phyloP scores from a whole-genome alignment of 2,329 filamentous ascomycete species.

The Byssothecium circinans region DNA sequence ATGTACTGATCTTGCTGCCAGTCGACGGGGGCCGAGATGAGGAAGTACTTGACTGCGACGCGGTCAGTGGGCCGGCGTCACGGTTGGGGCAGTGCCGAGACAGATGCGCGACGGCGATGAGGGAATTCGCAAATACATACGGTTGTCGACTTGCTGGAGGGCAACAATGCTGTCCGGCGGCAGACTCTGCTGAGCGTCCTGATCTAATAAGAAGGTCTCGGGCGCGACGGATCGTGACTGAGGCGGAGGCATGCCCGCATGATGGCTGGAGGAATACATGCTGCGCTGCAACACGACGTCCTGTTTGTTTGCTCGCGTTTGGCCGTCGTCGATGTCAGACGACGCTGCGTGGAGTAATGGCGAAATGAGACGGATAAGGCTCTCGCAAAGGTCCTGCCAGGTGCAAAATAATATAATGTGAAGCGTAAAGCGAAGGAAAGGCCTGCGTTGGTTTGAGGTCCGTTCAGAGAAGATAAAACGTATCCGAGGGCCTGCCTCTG shows the following conservation, averaged over 20 bases:
- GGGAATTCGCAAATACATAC: constrained; percentile 66
- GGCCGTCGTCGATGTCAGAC: constrained; percentile 32
- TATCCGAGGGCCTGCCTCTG: constrained; percentile 44
- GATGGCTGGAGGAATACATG: constrained; percentile 59
- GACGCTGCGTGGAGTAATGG: constrained; percentile 21
- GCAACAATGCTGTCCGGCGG: constrained; percentile 97
- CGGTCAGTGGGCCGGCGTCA: constrained; percentile 32
- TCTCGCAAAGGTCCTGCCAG: constrained; percentile 42
- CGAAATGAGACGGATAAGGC: constrained; percentile 34
- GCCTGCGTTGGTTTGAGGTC: constrained; percentile 40
- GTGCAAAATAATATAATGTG: constrained; percentile 41
- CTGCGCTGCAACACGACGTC: constrained; percentile 42
- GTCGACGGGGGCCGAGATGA: constrained; percentile 97
- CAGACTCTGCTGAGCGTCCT: constrained; percentile 92
- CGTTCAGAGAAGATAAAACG: constrained; percentile 43
- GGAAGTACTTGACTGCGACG: constrained; percentile 90
- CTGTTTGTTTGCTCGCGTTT: constrained; percentile 27
- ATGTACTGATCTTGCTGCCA: constrained; percentile 98
- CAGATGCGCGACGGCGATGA: constrained; percentile 7
- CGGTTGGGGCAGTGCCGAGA: constrained; percentile 12
- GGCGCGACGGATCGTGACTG: constrained; percentile 73
- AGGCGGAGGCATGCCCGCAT: constrained; percentile 81
- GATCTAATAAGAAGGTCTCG: constrained; percentile 98
- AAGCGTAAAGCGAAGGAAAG: constrained; percentile 43
- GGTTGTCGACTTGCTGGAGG: constrained; percentile 95